Conservation (phyloP, 2,329 filamentous ascomycete species). For the Sordariomycetes sp. region DNA sequence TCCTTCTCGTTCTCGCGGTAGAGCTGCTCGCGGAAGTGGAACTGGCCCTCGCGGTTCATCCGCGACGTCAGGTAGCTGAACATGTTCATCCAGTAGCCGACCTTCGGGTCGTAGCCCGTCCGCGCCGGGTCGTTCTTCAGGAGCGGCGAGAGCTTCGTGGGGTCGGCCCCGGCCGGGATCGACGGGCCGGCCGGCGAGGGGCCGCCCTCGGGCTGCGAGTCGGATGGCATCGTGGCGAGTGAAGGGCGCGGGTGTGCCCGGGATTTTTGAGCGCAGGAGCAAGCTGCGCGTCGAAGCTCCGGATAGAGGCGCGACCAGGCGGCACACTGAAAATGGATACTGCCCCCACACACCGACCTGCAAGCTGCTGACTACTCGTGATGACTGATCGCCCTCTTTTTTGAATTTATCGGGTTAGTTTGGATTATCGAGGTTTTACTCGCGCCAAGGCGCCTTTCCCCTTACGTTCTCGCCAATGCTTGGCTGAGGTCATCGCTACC, state of each 20-base stretch:
- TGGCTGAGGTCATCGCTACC: no score
- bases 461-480: no score
- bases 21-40: slow-evolving; percentile 67
- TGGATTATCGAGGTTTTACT: no score
- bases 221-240: not conserved
- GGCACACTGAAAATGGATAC: no score
- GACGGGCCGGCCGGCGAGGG: slow-evolving; percentile 3
- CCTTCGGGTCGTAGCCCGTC: slow-evolving; percentile 52
- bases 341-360: no score
- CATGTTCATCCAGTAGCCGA: slow-evolving; percentile 67
- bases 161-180: not conserved
- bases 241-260: not conserved
- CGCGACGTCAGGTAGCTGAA: slow-evolving; percentile 71
- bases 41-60: slow-evolving; percentile 57
- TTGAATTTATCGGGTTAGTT: no score
- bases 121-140: slow-evolving; percentile 43
- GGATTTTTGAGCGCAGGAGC: not conserved
- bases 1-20: slow-evolving; percentile 65
- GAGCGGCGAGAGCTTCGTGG: not conserved
- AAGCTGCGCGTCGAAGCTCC: not conserved
- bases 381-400: no score
- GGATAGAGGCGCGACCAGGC: not conserved
- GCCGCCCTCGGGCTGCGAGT: not conserved
- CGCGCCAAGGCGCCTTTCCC: no score
- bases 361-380: no score